A percentile compares a stretch with the other conserved stretches of the same genome.
Conservation (phyloP, 1,284 basidiomycete genomes). For the Boletus semigastroideus region DNA sequence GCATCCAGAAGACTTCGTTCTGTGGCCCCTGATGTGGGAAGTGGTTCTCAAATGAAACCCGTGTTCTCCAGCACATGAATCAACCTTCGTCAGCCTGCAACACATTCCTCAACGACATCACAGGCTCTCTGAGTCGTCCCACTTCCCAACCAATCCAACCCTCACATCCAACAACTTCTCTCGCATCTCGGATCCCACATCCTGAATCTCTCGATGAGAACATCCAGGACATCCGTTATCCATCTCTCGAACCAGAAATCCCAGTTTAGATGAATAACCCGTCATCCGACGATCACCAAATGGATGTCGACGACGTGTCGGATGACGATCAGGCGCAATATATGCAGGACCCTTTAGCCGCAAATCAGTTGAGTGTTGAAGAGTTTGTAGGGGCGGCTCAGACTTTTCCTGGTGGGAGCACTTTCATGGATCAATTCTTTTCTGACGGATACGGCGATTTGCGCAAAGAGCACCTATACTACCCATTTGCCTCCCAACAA, state of each 20-base stretch:
- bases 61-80: slow-evolving; percentile 5
- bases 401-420: not conserved
- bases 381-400: not conserved
- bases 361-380: too few relatives aligned
- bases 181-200: too few relatives aligned
- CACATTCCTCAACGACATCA: not conserved
- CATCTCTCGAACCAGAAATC: too few relatives aligned
- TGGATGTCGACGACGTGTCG: too few relatives aligned
- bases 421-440: slow-evolving; percentile 7
- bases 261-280: too few relatives aligned
- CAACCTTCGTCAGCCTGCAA: not conserved
- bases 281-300: too few relatives aligned
- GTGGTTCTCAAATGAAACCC: not conserved
- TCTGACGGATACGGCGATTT: not conserved
- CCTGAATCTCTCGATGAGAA: too few relatives aligned
- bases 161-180: too few relatives aligned
- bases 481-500: slow-evolving; percentile 4
- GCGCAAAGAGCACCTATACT: slow-evolving; percentile 1
- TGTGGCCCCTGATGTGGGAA: slow-evolving; percentile 1
- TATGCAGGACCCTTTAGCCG: not conserved
- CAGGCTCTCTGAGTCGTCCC: too few relatives aligned
- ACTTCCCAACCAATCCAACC: too few relatives aligned
- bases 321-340: too few relatives aligned
- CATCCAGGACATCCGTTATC: too few relatives aligned
- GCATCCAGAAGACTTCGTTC: not conserved